Evolutionary conservation across 768 basidiomycete genomes (phyloP).

Genomic region (Ramaria sp.): DNA sequence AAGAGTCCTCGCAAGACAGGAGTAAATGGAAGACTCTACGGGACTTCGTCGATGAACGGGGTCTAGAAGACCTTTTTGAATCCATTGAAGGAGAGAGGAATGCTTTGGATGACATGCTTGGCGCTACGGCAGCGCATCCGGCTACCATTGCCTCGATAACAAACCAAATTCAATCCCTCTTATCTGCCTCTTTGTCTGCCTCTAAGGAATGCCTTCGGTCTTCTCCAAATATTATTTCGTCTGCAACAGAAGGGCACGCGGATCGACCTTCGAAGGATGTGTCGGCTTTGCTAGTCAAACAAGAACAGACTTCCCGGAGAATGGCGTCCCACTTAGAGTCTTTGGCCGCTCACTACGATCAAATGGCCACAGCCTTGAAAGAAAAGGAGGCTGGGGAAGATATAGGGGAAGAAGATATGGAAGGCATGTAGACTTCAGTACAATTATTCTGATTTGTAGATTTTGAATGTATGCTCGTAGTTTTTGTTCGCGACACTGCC

Average conservation of each 20-base stretch:
- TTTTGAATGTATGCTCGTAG: constrained; percentile 25
- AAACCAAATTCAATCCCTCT: neutral
- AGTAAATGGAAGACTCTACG: constrained; percentile 71
- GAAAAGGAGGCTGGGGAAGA: constrained; percentile 60
- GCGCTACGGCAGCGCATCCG: constrained; percentile 4
- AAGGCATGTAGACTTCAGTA: constrained; percentile 31
- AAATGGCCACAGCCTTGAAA: constrained; percentile 59
- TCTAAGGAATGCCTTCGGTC: neutral
- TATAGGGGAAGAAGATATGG: constrained; percentile 59
- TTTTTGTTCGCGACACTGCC: constrained; percentile 72
- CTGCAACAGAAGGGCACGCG: neutral
- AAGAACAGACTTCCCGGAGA: constrained; percentile 45
- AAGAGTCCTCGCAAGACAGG: constrained; percentile 27
- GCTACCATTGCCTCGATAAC: neutral
- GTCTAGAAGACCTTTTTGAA: constrained; percentile 68
- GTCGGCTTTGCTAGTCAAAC: constrained; percentile 26
- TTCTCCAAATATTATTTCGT: neutral
- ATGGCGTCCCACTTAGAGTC: constrained; percentile 72
- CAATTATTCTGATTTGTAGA: neutral
- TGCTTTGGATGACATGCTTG: constrained; percentile 44
- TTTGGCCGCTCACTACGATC: constrained; percentile 63
- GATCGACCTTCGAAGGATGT: constrained; percentile 30
- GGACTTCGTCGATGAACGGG: constrained; percentile 78
- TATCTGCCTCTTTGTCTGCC: neutral
- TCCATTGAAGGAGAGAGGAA: constrained; percentile 60